Evolutionary conservation across 257 asterid species (phyloP), one percentile per base, ranked within the genome.

Genomic region (Rauvolfia tetraphylla): DNA sequence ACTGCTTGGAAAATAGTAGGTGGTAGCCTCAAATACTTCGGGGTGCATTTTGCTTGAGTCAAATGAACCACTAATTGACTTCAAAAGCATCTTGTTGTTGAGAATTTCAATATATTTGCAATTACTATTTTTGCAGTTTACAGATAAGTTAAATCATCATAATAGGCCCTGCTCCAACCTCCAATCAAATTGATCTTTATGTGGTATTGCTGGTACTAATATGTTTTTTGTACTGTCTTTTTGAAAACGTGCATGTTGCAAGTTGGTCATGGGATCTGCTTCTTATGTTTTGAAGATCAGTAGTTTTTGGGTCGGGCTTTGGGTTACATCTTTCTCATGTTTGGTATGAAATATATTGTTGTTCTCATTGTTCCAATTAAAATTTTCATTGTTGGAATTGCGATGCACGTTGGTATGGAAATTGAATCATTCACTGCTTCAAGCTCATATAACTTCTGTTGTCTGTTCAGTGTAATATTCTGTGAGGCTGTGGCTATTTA

Each of bases 401-500:
- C 53, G 17, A 20, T 34, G 14, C 68, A 22, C 23, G 34, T 71
- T 15, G 17, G 29, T 57, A 18, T 10, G 17, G 0, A 27, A 56
- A 62, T 41, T n/a, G 33, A 51, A 38, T 17, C 51, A 22, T 31
- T 31, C 66, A 56, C 49, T 56, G 75, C 69, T 65, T 65, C 63
- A 73, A 39, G 54, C 71, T 68, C 63, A 42, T 63, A 66, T 59
- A 7, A 23, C 44, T 74, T 39, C 20, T 9, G 12, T 71, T 71
- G 9, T 79, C 73, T 75, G 75, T 78, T 74, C 93, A 95, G 99
- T 84, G 98, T 95, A 36, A 95, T 95, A 56, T 92, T 95, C 83
- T 95, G 99, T 77, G 99, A 95, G 89, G 99, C 99, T 49, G 99
- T 95, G 29, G 99, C 99, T 51, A 95, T 95, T 76, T 95, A 95